phyloP scores from a whole-genome alignment of 1,139 yeast species.

The Kurtzmaniella quercitrusa region DNA sequence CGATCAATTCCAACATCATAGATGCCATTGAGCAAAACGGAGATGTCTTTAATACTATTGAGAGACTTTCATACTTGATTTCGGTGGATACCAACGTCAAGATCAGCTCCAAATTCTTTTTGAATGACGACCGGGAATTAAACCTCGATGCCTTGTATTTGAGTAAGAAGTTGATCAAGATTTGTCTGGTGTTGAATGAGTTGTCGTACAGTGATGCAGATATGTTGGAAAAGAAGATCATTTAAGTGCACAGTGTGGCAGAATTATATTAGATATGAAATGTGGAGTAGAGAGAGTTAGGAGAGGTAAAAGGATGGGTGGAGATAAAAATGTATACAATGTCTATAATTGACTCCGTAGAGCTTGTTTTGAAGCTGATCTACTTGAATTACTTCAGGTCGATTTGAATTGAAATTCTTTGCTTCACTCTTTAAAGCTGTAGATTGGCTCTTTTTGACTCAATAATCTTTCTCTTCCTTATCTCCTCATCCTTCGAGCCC shows the following conservation, averaged over 20 bases:
- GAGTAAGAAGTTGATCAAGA: conserved; percentile 38
- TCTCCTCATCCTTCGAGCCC: too few relatives aligned
- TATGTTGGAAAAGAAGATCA: conserved; percentile 15
- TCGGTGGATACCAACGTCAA: conserved; percentile 36
- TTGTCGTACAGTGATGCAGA: conserved; percentile 26
- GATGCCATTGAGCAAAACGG: conserved; percentile 22
- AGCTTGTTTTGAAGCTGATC: too few relatives aligned
- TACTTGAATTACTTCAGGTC: too few relatives aligned
- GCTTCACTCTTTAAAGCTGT: too few relatives aligned
- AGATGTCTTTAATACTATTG: conserved; percentile 29
- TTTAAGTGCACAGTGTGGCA: conserved; percentile 1
- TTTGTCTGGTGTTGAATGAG: conserved; percentile 41
- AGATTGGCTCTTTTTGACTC: too few relatives aligned
- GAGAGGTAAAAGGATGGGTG: too few relatives aligned
- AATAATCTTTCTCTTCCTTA: too few relatives aligned
- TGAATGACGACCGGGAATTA: conserved; percentile 29
- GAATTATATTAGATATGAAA: too few relatives aligned
- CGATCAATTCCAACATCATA: conserved; percentile 25
- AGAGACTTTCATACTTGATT: conserved; percentile 30
- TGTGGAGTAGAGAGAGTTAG: too few relatives aligned
- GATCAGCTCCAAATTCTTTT: conserved; percentile 35
- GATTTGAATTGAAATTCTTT: too few relatives aligned
- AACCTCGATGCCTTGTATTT: conserved; percentile 30
- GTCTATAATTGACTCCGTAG: too few relatives aligned
- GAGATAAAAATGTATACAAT: too few relatives aligned